Evolutionary conservation across 208 protist species (phyloP).

Genomic region (Crithidia bombi): DNA sequence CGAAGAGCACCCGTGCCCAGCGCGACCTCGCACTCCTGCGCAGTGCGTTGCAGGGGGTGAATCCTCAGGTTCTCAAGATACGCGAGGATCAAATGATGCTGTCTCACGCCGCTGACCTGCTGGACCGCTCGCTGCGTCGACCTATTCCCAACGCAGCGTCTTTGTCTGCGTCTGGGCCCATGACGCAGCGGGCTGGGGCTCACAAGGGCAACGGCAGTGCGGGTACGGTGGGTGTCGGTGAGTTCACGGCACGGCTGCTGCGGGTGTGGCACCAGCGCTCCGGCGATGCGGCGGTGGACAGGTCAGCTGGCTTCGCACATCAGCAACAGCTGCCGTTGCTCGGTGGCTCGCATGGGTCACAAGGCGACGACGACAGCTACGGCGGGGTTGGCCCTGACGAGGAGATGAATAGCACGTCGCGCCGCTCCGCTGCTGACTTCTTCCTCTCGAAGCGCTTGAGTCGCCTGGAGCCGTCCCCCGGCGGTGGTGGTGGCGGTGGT

Average conservation of each 20-base stretch:
- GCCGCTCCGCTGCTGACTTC: background rate
- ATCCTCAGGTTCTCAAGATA: slow-evolving; percentile 39
- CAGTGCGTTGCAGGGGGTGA: slow-evolving; percentile 7
- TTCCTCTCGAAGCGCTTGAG: background rate
- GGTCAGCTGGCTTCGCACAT: background rate
- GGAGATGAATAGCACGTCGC: background rate
- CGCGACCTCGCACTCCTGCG: slow-evolving; percentile 19
- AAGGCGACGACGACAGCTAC: background rate
- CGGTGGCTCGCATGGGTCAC: background rate
- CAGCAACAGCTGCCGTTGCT: background rate
- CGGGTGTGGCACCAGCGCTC: slow-evolving; percentile 35
- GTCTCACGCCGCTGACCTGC: slow-evolving; percentile 41
- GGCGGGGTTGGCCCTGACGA: background rate
- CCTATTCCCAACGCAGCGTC: background rate
- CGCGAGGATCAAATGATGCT: slow-evolving; percentile 74
- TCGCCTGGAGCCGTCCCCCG: background rate
- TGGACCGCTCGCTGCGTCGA: slow-evolving; percentile 42
- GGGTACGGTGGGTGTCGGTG: background rate
- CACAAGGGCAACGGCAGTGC: background rate
- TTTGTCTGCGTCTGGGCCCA: background rate
- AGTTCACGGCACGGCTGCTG: slow-evolving; percentile 26
- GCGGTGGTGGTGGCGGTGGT: background rate
- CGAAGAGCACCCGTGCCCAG: background rate
- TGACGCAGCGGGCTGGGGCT: background rate
- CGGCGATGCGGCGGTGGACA: slow-evolving; percentile 22